phyloP scores from a whole-genome alignment of 495 filamentous ascomycete genomes.

The Neurospora tetrasperma region DNA sequence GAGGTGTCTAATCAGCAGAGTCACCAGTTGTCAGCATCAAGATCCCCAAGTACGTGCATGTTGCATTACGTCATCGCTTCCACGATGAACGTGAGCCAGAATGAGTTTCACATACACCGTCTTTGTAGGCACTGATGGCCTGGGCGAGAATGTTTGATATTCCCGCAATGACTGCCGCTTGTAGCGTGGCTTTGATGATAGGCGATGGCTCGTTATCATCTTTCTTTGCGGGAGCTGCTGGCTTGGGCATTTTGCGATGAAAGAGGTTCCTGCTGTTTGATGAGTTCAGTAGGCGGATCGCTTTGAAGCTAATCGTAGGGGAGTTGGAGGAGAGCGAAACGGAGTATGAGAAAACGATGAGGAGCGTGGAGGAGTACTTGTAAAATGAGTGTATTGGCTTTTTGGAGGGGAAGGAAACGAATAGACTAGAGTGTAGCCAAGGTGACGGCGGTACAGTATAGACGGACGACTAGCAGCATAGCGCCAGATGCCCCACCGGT shows the following conservation, averaged over 20 bases:
- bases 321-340: background rate
- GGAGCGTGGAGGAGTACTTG: background rate
- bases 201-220: constrained; percentile 29
- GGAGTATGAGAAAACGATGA: background rate
- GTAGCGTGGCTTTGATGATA: constrained; percentile 55
- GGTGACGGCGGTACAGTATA: too few species aligned
- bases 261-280: background rate
- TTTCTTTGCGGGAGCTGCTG: background rate
- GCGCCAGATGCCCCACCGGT: background rate
- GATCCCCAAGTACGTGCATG: background rate
- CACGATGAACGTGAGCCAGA: background rate
- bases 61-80: constrained; percentile 3
- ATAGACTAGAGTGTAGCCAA: too few species aligned
- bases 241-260: background rate
- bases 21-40: constrained; percentile 21
- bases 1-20: constrained; percentile 30
- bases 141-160: constrained; percentile 80
- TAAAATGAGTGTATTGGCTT: background rate
- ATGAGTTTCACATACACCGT: constrained; percentile 37
- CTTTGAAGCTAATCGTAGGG: background rate
- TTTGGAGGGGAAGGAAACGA: background rate
- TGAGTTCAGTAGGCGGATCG: background rate
- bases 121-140: constrained; percentile 56
- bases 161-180: constrained; percentile 59
- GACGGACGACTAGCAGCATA: background rate